Conservation (phyloP, 768 basidiomycete genomes). For the Boletus patriciae region DNA sequence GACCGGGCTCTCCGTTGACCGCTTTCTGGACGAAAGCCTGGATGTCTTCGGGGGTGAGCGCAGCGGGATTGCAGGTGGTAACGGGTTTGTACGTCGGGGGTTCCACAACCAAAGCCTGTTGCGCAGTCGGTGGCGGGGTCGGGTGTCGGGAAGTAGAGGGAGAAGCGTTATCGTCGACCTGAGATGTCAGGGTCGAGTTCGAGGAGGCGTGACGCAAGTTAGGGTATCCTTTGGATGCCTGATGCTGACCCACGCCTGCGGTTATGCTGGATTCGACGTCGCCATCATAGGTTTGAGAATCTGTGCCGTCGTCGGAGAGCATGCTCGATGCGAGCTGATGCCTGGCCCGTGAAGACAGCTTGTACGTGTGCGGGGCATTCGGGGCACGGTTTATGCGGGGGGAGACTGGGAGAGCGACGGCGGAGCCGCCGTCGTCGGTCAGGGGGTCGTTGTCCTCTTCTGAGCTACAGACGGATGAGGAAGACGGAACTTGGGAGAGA, state of each 20-base stretch:
- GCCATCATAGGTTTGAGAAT: conserved; percentile 88
- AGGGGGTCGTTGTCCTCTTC: conserved; percentile 88
- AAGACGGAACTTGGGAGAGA: conserved; percentile 3
- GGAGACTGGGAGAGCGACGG: conserved; percentile 45
- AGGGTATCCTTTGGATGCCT: conserved; percentile 31
- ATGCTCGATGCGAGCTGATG: conserved; percentile 58
- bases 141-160: conserved; percentile 17
- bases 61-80: conserved; percentile 59
- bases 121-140: conserved; percentile 26
- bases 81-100: conserved; percentile 42
- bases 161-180: too few relatives aligned
- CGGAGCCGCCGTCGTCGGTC: conserved; percentile 72
- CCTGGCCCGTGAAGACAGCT: conserved; percentile 32
- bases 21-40: conserved; percentile 72
- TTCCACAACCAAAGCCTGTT: conserved; percentile 37
- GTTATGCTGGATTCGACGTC: conserved; percentile 82
- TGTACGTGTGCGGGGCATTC: conserved; percentile 26
- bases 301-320: conserved; percentile 70
- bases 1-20: conserved; percentile 64
- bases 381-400: conserved; percentile 26
- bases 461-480: conserved; percentile 47
- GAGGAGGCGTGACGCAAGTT: conserved; percentile 46
- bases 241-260: conserved; percentile 46
- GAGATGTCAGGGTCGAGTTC: too few relatives aligned
- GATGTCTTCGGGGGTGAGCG: conserved; percentile 74